These are phyloP conservation scores for Penicillium frequentans DNA, from an alignment of 2,329 filamentous ascomycete genomes.

Conservation along the genomic window DNA sequence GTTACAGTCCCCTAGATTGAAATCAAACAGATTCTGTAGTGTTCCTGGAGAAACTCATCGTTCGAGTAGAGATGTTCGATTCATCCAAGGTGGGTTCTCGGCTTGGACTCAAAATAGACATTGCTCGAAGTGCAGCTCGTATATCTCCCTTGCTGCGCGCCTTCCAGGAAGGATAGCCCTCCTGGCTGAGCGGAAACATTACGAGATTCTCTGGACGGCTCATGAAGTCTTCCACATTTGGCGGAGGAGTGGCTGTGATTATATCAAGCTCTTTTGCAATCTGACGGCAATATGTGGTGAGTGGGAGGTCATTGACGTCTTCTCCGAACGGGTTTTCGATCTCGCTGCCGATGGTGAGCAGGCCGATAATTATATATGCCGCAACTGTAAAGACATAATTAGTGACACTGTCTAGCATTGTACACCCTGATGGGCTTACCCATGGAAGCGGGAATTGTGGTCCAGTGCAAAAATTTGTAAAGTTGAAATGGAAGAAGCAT, in stretches of 20 bases:
- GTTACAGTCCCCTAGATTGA: not conserved
- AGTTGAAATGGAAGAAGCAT: slow-evolving; percentile 81
- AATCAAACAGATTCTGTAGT: not conserved
- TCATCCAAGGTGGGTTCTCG: not conserved
- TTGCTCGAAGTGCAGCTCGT: slow-evolving; percentile 40
- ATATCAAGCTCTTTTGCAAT: slow-evolving; percentile 73
- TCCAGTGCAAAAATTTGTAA: slow-evolving; percentile 62
- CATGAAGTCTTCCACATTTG: slow-evolving; percentile 52
- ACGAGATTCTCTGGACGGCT: slow-evolving; percentile 37
- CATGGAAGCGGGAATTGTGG: slow-evolving; percentile 75
- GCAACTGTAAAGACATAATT: slow-evolving; percentile 42
- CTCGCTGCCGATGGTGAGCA: slow-evolving; percentile 73
- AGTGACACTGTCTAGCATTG: not conserved
- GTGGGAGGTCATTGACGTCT: slow-evolving; percentile 78
- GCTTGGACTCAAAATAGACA: slow-evolving; percentile 25
- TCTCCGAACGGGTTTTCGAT: slow-evolving; percentile 84
- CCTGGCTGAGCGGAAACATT: slow-evolving; percentile 42
- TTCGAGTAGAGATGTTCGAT: not conserved
- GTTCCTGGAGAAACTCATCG: not conserved
- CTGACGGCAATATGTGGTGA: slow-evolving; percentile 75
- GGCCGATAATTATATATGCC: slow-evolving; percentile 79
- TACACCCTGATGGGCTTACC: slow-evolving; percentile 29
- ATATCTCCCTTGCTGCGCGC: slow-evolving; percentile 50
- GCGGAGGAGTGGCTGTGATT: slow-evolving; percentile 61
- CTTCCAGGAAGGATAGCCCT: slow-evolving; percentile 52